A percentile compares a stretch with the other conserved stretches of the same genome.
These are phyloP conservation scores for Vigna nakashimae DNA, from an alignment of 306 rosid species.

Conservation along the genomic window DNA sequence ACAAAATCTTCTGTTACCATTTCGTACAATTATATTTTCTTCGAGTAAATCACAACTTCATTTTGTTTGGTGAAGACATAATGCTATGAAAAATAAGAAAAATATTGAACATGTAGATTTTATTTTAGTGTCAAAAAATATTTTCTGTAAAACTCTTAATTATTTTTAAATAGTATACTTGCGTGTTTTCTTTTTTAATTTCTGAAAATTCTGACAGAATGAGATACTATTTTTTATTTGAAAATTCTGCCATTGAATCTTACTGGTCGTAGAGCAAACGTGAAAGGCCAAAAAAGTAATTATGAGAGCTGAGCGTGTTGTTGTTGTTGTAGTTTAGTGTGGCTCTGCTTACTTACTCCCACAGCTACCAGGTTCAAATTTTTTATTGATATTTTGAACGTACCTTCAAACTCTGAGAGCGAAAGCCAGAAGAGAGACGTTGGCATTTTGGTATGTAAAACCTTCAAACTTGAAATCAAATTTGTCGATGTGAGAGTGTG, in stretches of 20 bases:
- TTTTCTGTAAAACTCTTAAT: no score
- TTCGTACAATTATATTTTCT: background rate
- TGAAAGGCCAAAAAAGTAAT: conserved; percentile 29
- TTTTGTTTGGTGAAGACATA: no score
- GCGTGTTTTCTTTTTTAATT: no score
- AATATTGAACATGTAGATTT: no score
- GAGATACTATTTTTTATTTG: no score
- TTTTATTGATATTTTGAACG: conserved; percentile 62
- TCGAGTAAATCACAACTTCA: no score
- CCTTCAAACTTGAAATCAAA: conserved; percentile 60
- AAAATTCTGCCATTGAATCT: no score
- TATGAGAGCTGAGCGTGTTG: background rate
- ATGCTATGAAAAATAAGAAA: no score
- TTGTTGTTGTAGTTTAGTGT: conserved; percentile 7
- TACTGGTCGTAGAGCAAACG: background rate
- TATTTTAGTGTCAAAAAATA: no score
- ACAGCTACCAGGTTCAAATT: conserved; percentile 40
- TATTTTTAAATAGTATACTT: no score
- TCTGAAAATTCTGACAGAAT: no score
- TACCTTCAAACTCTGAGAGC: conserved; percentile 41
- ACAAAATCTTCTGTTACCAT: conserved; percentile 10
- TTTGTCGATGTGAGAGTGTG: conserved; percentile 31
- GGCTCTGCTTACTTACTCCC: background rate
- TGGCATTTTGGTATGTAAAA: conserved; percentile 50
- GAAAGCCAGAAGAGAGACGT: conserved; percentile 77